Percentiles rank a stretch among this genome's conserved stretches.
phyloP scores from a whole-genome alignment of 768 basidiomycete species.

The Trametes elegans region DNA sequence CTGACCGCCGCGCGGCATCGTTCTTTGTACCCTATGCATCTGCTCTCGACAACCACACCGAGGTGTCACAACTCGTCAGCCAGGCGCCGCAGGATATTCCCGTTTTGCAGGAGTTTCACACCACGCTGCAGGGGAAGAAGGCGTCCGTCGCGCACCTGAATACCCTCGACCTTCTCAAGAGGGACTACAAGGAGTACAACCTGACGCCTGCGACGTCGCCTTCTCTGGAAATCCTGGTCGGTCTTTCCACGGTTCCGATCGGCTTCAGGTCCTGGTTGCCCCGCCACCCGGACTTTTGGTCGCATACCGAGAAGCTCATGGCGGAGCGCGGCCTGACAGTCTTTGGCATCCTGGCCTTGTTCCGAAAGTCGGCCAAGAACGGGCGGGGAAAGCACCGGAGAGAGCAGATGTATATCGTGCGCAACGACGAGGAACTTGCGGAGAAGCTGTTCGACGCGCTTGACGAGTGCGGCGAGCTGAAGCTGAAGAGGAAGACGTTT shows the following conservation, averaged over 20 bases:
- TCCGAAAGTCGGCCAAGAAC: conserved; percentile 45
- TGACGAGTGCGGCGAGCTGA: conserved; percentile 51
- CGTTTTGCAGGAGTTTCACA: conserved; percentile 49
- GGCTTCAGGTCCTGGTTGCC: conserved; percentile 58
- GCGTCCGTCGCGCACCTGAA: conserved; percentile 61
- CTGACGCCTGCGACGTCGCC: conserved; percentile 45
- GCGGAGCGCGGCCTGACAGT: conserved; percentile 58
- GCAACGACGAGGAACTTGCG: conserved; percentile 43
- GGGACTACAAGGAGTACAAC: conserved; percentile 94
- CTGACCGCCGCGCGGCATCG: conserved; percentile 62
- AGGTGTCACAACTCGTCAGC: conserved; percentile 17
- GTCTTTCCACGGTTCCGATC: conserved; percentile 81
- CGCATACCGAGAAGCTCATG: conserved; percentile 57
- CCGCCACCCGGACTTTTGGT: conserved; percentile 38
- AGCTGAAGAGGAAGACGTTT: conserved; percentile 41
- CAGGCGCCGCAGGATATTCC: conserved; percentile 36
- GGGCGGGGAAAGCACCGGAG: conserved; percentile 57
- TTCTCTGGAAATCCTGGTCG: conserved; percentile 51
- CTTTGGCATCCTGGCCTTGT: conserved; percentile 81
- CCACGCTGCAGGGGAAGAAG: conserved; percentile 57
- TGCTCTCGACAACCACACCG: conserved; percentile 18
- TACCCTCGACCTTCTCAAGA: conserved; percentile 74
- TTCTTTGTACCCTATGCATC: conserved; percentile 56
- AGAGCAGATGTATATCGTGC: conserved; percentile 67
- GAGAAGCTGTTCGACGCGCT: conserved; percentile 55